Base-by-base conservation (phyloP, 2,329 filamentous ascomycete species). In the Karstenula rhodostoma region DNA sequence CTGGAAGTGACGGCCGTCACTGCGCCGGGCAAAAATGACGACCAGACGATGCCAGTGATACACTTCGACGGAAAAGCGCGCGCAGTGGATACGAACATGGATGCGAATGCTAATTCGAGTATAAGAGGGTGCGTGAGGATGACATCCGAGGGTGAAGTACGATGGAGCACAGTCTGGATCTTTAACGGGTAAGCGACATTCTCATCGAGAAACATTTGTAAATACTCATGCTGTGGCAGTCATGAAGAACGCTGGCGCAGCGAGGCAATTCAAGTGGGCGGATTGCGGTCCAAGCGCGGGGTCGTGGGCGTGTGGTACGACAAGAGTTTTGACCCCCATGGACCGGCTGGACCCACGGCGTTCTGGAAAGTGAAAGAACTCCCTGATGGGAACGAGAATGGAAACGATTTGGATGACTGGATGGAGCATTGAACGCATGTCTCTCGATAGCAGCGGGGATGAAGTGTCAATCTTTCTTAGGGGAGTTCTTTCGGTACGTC, bases 291-390 rank as follows among this genome's bases (percentile, higher is more conserved):
- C 6, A 86, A 85, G 7, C 83, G 90, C 8, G 90, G 90, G 1
- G 87, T 93, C 0, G 71, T 93, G 1, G 91, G 91, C 0, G 89
- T 87, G 54, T 94, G 91, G 91, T 94, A 93, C 69, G 90, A 92
- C 68, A 89, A 88, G 67, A 86, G 92, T 73, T 89, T 86, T 67
- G 88, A 91, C 62, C 74, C 80, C 0, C 86, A 89, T 67, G 90
- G 91, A 0, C 91, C 91, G 0, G 89, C 85, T 1, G 91, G 91
- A 0, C 91, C 91, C 1, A 92, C 89, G 1, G 89, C 88, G 0
- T 93, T 92, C 69, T 94, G 91, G 90, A 94, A 94, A 77, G 81
- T 89, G 12, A 85, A 82, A 46, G 87, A 90, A 65, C n/a, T 32
- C 13, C 17, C 42, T 6, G 56, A 59, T 10, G 55, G 47, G 0